Conservation (phyloP, 805 yeast species). For the Saturnispora sanitii region DNA sequence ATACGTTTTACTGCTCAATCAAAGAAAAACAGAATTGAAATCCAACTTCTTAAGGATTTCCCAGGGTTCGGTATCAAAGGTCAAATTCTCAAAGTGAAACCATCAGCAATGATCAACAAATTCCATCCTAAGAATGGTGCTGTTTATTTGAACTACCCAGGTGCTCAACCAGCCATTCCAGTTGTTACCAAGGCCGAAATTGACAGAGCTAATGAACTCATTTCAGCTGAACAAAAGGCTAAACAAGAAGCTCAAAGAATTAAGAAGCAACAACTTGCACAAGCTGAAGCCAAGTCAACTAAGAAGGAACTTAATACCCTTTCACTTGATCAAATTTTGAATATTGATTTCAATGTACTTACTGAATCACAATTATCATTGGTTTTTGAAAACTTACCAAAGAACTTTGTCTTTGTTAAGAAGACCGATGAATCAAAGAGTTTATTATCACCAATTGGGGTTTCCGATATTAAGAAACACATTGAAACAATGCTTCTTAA, state of each 20-base stretch:
- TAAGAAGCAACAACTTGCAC: constrained; percentile 6
- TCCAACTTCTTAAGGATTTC: constrained; percentile 66
- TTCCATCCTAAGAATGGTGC: constrained; percentile 70
- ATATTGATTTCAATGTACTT: constrained; percentile 18
- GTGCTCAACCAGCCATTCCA: constrained; percentile 26
- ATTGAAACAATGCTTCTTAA: constrained; percentile 9
- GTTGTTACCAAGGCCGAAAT: constrained; percentile 20
- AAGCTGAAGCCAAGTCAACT: constrained; percentile 1
- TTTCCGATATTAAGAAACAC: constrained; percentile 5
- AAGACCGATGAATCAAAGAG: constrained; percentile 15
- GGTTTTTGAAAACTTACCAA: constrained; percentile 21
- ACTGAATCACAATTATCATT: constrained; percentile 15
- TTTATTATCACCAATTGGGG: constrained; percentile 13
- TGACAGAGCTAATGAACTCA: constrained; percentile 10
- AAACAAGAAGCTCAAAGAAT: constrained; percentile 8
- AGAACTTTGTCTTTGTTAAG: constrained; percentile 20
- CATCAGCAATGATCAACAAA: constrained; percentile 74
- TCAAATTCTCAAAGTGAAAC: constrained; percentile 62
- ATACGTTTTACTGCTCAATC: constrained; percentile 38
- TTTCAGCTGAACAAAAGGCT: constrained; percentile 11
- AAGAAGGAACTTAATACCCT: constrained; percentile 11
- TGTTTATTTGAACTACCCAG: constrained; percentile 41
- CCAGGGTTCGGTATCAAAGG: constrained; percentile 59
- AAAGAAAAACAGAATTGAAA: constrained; percentile 49
- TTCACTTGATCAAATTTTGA: constrained; percentile 22